These are phyloP conservation scores for Paecilomyces sp. DNA, from an alignment of 2,329 filamentous ascomycete species.

Conservation along the genomic window DNA sequence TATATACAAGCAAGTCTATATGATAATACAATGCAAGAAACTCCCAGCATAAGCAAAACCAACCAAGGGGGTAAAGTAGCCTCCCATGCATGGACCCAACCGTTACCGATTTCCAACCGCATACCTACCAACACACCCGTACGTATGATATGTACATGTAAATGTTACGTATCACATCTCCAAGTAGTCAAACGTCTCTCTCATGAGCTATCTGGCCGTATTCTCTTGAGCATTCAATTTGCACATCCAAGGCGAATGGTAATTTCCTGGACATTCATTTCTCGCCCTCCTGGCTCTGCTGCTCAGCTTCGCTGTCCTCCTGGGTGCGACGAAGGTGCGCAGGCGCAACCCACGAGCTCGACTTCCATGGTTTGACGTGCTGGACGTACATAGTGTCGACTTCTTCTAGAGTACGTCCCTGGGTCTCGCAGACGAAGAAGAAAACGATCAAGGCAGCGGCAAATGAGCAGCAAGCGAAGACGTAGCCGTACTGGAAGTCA, in stretches of 20 bases:
- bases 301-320: background rate
- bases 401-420: conserved; percentile 68
- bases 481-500: conserved; percentile 68
- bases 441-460: conserved; percentile 60
- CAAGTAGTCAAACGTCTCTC: background rate
- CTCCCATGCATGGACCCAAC: background rate
- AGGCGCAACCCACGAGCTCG: conserved; percentile 38
- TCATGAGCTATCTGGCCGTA: background rate
- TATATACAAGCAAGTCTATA: background rate
- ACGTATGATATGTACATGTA: background rate
- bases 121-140: background rate
- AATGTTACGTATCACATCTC: background rate
- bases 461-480: conserved; percentile 68
- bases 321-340: background rate
- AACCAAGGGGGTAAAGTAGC: background rate
- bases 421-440: conserved; percentile 70
- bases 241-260: background rate
- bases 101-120: background rate
- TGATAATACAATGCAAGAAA: background rate
- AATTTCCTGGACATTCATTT: background rate
- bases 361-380: conserved; percentile 57
- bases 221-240: background rate
- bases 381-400: conserved; percentile 73
- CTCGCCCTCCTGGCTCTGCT: background rate
- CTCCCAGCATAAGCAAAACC: background rate